Conservation (phyloP, 2,329 filamentous ascomycete genomes). For the Penicillium sp. region DNA sequence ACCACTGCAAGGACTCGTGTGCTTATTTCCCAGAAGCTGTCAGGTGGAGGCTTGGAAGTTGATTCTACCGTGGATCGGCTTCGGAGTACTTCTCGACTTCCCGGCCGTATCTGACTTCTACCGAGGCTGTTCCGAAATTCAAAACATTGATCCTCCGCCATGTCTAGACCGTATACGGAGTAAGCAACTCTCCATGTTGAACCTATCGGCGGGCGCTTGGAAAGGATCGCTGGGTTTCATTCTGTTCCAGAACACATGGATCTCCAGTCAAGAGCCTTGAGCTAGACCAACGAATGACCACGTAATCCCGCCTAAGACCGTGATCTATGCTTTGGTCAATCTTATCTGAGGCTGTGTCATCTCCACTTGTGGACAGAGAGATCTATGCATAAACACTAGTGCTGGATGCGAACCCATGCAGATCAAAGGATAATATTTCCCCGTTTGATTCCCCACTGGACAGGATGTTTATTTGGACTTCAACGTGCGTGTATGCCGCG, state of each 20-base stretch:
- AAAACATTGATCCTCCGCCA: not conserved
- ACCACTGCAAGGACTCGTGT: not conserved
- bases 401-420: conserved; percentile 11
- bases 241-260: not conserved
- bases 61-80: not conserved
- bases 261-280: not conserved
- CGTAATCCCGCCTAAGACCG: not conserved
- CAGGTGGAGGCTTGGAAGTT: not conserved
- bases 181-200: not conserved
- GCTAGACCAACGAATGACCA: not conserved
- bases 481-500: not conserved
- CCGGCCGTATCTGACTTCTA: not conserved
- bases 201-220: not conserved
- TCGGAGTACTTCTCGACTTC: not conserved
- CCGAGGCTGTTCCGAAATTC: not conserved
- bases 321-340: not conserved
- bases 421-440: conserved; percentile 11
- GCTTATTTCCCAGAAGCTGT: not conserved
- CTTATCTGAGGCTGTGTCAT: not conserved
- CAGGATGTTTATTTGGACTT: not conserved
- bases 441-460: not conserved
- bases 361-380: not conserved
- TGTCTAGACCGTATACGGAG: not conserved
- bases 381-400: conserved; percentile 6
- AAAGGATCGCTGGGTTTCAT: not conserved